phyloP scores from a whole-genome alignment of 2,329 filamentous ascomycete species.

The Emericellopsis cladophorae region DNA sequence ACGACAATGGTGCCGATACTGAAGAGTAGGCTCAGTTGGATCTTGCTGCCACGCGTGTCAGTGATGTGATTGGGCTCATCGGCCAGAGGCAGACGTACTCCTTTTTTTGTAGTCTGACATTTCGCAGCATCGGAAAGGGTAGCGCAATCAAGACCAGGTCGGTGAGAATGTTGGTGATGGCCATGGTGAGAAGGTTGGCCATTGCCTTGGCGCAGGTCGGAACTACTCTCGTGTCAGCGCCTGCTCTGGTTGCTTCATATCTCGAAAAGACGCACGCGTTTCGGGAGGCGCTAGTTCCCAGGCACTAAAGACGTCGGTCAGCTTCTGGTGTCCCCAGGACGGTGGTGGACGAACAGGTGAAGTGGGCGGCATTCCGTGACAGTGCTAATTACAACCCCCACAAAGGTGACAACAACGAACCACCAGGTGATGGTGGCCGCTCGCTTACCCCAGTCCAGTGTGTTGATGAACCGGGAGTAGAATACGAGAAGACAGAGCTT shows the following conservation, averaged over 20 bases:
- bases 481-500: slow-evolving; percentile 16
- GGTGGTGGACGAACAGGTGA: not conserved
- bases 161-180: slow-evolving; percentile 14
- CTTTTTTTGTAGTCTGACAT: slow-evolving; percentile 9
- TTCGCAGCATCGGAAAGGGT: slow-evolving; percentile 14
- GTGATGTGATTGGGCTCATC: not conserved
- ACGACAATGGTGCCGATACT: slow-evolving; percentile 13
- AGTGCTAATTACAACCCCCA: slow-evolving; percentile 13
- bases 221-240: not conserved
- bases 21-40: slow-evolving; percentile 12
- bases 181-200: slow-evolving; percentile 15
- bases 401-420: slow-evolving; percentile 13
- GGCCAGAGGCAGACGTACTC: slow-evolving; percentile 2
- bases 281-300: not conserved
- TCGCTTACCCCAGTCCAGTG: slow-evolving; percentile 9
- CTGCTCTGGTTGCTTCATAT: not conserved
- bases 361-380: slow-evolving; percentile 14
- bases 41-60: slow-evolving; percentile 4
- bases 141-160: slow-evolving; percentile 15
- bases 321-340: not conserved
- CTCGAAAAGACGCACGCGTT: not conserved
- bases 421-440: slow-evolving; percentile 10
- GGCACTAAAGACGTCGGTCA: not conserved
- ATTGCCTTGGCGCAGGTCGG: slow-evolving; percentile 10
- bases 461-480: slow-evolving; percentile 15